Evolutionary conservation across 1,139 yeast genomes (phyloP).

Genomic region (Arxiozyma bovina): DNA sequence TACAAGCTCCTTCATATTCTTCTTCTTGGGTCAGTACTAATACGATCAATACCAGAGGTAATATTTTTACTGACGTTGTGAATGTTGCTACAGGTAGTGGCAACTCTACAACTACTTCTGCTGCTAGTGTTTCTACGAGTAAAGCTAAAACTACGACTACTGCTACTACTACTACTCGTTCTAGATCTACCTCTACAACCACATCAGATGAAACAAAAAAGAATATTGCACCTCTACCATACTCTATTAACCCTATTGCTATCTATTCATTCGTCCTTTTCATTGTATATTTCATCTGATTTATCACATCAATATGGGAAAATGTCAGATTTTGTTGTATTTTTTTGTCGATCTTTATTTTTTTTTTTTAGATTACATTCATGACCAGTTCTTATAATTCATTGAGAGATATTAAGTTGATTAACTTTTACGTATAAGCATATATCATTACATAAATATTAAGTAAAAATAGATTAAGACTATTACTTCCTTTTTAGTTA

Average conservation of each 20-base stretch:
- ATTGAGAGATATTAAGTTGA: background rate
- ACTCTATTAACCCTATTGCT: background rate
- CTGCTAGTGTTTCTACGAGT: background rate
- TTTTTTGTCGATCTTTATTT: too few relatives aligned
- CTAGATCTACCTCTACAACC: background rate
- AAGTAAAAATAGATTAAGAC: too few relatives aligned
- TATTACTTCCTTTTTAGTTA: too few relatives aligned
- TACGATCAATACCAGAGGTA: conserved; percentile 14
- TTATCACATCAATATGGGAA: too few relatives aligned
- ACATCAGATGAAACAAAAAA: background rate
- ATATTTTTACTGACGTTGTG: conserved; percentile 20
- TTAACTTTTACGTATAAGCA: background rate
- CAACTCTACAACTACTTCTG: background rate
- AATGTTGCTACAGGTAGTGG: background rate
- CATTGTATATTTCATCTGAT: background rate
- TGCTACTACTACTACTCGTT: background rate
- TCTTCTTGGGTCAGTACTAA: conserved; percentile 3
- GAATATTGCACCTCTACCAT: background rate
- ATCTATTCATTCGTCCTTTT: background rate
- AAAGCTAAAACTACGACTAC: background rate
- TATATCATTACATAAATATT: too few relatives aligned
- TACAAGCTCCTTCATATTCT: conserved; percentile 34
- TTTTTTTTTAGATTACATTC: too few relatives aligned
- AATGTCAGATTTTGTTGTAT: background rate
- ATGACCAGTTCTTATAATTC: background rate